phyloP scores from a whole-genome alignment of 441 rosid genomes.

The Adansonia grandidieri region DNA sequence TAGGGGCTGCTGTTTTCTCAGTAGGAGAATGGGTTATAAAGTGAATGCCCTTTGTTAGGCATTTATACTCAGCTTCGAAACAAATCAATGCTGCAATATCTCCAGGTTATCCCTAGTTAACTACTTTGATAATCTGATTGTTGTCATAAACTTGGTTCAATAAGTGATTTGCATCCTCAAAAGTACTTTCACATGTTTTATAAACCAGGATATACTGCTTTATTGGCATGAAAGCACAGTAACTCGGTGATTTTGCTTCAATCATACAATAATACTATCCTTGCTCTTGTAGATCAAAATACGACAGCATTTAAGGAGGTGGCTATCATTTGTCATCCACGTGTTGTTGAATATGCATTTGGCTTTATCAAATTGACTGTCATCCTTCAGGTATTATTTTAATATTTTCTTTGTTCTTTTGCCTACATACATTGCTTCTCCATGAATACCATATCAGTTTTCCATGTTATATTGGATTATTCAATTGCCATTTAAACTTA shows the following conservation, averaged over 20 bases:
- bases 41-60: slow-evolving; percentile 92
- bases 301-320: slow-evolving; percentile 94
- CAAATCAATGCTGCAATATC: slow-evolving; percentile 95
- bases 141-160: slow-evolving; percentile 8
- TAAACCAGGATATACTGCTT: neutral
- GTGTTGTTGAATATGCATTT: slow-evolving; percentile 93
- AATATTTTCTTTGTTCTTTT: slow-evolving; percentile 2
- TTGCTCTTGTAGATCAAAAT: slow-evolving; percentile 66
- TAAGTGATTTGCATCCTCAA: slow-evolving; percentile 6
- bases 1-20: slow-evolving; percentile 84
- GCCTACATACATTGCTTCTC: neutral
- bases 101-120: slow-evolving; percentile 56
- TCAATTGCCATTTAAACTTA: neutral
- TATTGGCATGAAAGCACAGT: neutral
- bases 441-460: neutral
- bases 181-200: slow-evolving; percentile 12
- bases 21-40: slow-evolving; percentile 94
- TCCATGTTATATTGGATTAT: slow-evolving; percentile 6
- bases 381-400: slow-evolving; percentile 68
- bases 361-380: slow-evolving; percentile 92
- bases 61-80: slow-evolving; percentile 88
- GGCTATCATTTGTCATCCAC: slow-evolving; percentile 91
- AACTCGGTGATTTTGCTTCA: slow-evolving; percentile 11
- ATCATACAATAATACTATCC: slow-evolving; percentile 17
- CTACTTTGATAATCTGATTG: slow-evolving; percentile 13